phyloP scores from a whole-genome alignment of 1,139 yeast species.

The Debaryomyces coudertii region DNA sequence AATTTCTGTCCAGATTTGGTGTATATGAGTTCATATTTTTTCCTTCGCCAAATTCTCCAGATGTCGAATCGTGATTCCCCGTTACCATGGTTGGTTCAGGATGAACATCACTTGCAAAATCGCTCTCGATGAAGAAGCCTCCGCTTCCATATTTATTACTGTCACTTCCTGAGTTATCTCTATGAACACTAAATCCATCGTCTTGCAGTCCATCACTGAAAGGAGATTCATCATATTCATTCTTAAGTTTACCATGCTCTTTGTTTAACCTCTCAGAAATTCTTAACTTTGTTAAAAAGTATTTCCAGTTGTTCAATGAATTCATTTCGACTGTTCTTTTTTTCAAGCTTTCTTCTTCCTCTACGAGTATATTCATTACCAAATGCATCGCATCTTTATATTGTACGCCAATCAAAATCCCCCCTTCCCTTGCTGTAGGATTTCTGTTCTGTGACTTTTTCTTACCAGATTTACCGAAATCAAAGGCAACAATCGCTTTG shows the following conservation, averaged over 20 bases:
- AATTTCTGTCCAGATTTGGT: slow-evolving; percentile 6
- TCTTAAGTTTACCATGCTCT: slow-evolving; percentile 55
- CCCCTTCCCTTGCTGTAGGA: slow-evolving; percentile 72
- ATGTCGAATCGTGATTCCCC: background rate
- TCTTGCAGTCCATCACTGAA: slow-evolving; percentile 7
- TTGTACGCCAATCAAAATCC: slow-evolving; percentile 72
- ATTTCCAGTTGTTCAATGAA: slow-evolving; percentile 74
- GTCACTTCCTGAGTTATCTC: slow-evolving; percentile 14
- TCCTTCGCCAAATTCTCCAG: background rate
- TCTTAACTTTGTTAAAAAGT: slow-evolving; percentile 68
- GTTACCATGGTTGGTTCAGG: background rate
- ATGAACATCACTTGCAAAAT: background rate
- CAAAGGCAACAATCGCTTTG: slow-evolving; percentile 85
- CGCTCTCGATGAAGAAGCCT: slow-evolving; percentile 2
- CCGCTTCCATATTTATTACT: slow-evolving; percentile 12
- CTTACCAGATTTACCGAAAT: slow-evolving; percentile 46
- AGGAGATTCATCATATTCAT: background rate
- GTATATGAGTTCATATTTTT: background rate
- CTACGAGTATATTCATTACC: slow-evolving; percentile 57
- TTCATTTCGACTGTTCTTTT: slow-evolving; percentile 48
- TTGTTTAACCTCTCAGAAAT: slow-evolving; percentile 68
- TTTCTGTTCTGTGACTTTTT: slow-evolving; percentile 33
- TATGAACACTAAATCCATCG: slow-evolving; percentile 10
- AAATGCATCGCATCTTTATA: slow-evolving; percentile 65
- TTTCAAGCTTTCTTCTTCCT: slow-evolving; percentile 56